phyloP scores from a whole-genome alignment of 305 asterid genomes.

The Withania somnifera region DNA sequence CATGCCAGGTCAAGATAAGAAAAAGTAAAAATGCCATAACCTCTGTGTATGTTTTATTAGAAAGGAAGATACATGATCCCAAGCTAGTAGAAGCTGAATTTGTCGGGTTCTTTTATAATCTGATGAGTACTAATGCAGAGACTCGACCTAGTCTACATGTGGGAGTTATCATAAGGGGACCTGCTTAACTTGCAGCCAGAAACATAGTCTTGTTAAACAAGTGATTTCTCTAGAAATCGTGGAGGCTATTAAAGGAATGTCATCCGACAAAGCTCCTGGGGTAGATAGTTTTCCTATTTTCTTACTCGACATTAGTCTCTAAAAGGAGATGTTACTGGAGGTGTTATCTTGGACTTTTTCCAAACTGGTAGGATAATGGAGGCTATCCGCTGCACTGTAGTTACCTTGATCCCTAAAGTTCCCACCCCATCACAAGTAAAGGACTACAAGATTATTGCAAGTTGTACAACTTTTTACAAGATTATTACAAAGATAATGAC shows the following conservation, averaged over 20 bases:
- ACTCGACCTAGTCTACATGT: neutral
- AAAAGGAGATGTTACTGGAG: too few relatives aligned
- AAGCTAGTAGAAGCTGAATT: neutral
- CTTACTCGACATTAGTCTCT: neutral
- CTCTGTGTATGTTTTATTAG: neutral
- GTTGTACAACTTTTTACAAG: neutral
- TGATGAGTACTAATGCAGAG: neutral
- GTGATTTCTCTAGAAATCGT: neutral
- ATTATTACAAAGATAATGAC: neutral
- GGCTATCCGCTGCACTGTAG: neutral
- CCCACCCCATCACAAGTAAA: neutral
- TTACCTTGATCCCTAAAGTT: neutral
- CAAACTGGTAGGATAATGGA: neutral
- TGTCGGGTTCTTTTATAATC: too few relatives aligned
- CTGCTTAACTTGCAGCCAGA: neutral
- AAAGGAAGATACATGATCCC: neutral
- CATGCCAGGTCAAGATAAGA: neutral
- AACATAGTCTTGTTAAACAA: accelerated
- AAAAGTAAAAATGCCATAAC: neutral
- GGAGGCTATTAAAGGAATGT: neutral
- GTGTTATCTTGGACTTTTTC: neutral
- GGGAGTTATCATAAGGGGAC: neutral
- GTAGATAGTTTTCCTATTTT: neutral
- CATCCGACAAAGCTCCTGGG: neutral
- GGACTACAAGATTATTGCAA: neutral